A percentile compares a stretch with the other conserved stretches of the same genome.
These are phyloP conservation scores for Arthroderma sp. DNA, from an alignment of 2,329 filamentous ascomycete species.

Conservation along the genomic window DNA sequence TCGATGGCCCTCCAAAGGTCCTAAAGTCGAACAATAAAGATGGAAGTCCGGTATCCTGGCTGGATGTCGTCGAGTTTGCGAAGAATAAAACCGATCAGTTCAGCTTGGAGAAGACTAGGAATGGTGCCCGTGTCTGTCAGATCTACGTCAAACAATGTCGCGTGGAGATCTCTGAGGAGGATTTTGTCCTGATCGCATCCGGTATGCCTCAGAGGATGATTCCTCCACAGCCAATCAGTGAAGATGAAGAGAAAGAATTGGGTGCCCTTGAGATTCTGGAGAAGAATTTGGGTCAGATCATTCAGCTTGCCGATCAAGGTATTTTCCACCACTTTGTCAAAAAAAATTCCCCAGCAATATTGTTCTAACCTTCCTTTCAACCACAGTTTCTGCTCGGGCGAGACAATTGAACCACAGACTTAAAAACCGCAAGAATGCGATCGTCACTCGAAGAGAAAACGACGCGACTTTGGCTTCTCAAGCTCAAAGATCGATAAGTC, in stretches of 20 bases:
- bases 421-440: conserved; percentile 60
- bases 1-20: conserved; percentile 64
- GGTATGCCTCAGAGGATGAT: conserved; percentile 73
- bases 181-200: conserved; percentile 71
- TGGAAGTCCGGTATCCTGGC: conserved; percentile 59
- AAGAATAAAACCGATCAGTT: conserved; percentile 70
- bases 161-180: conserved; percentile 77
- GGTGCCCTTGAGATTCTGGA: conserved; percentile 75
- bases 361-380: background rate
- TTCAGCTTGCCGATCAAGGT: conserved; percentile 69
- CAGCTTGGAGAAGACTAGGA: conserved; percentile 53
- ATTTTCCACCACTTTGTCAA: conserved; percentile 11
- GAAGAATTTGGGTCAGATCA: conserved; percentile 60
- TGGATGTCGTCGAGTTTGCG: conserved; percentile 75
- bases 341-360: background rate
- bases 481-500: conserved; percentile 22
- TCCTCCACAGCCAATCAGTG: conserved; percentile 64
- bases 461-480: conserved; percentile 22
- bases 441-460: conserved; percentile 48
- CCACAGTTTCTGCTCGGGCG: conserved; percentile 52
- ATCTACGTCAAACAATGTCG: conserved; percentile 70
- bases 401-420: conserved; percentile 71
- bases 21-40: conserved; percentile 36
- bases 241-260: conserved; percentile 76
- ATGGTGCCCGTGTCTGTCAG: conserved; percentile 60